Conservation (phyloP, 192 early-diverging fungal genomes). For the Entomortierella beljakovae region DNA sequence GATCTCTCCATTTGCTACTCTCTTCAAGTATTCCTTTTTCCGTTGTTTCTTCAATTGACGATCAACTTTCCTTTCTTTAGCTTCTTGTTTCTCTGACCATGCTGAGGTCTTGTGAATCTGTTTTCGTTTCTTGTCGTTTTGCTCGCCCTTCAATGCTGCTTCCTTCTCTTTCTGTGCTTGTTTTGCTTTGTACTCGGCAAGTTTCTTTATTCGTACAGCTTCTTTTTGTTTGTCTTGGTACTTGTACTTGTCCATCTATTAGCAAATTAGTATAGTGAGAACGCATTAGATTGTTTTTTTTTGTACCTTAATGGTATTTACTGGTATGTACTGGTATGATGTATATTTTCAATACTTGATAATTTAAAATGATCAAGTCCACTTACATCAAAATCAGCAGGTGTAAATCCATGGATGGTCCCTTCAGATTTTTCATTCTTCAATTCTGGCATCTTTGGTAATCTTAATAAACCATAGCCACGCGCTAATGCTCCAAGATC, state of each 20-base stretch:
- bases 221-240: slow-evolving; percentile 80
- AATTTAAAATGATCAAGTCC: too few relatives aligned
- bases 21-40: slow-evolving; percentile 63
- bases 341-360: too few relatives aligned
- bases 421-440: slow-evolving; percentile 60
- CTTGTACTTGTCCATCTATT: slow-evolving; percentile 70
- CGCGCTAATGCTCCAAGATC: slow-evolving; percentile 82
- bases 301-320: too few relatives aligned
- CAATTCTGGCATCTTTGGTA: slow-evolving; percentile 97
- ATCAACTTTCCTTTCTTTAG: slow-evolving; percentile 72
- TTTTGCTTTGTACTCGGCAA: slow-evolving; percentile 54
- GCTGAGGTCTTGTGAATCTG: slow-evolving; percentile 45
- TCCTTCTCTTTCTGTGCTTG: slow-evolving; percentile 47
- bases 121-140: slow-evolving; percentile 51
- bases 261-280: not conserved
- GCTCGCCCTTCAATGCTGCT: slow-evolving; percentile 39
- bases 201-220: slow-evolving; percentile 68
- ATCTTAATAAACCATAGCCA: slow-evolving; percentile 81
- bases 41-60: slow-evolving; percentile 76
- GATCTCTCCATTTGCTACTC: slow-evolving; percentile 48
- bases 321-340: too few relatives aligned
- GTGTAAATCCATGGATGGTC: slow-evolving; percentile 55
- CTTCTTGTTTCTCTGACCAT: slow-evolving; percentile 81
- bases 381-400: slow-evolving; percentile 59
- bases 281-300: not conserved